Conservation (phyloP, 2,329 filamentous ascomycete genomes). For the Pseudogymnoascus sp. region DNA sequence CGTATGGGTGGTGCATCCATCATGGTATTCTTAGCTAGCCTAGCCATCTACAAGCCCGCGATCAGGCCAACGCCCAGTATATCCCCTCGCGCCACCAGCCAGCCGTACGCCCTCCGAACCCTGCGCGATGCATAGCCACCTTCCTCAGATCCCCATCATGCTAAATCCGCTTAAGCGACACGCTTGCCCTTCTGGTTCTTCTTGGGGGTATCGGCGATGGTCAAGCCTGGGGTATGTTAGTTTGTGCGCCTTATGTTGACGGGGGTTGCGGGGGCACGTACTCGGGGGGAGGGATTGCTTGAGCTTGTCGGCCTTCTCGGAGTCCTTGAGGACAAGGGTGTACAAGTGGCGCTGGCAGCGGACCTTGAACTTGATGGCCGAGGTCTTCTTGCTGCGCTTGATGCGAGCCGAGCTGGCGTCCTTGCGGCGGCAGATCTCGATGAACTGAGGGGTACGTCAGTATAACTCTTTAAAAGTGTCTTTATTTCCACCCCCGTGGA, state of each 20-base stretch:
- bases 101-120: conserved; percentile 7
- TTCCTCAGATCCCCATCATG: conserved; percentile 9
- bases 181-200: conserved; percentile 44
- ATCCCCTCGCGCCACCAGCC: conserved; percentile 5
- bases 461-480: background rate
- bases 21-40: conserved; percentile 10
- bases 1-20: conserved; percentile 9
- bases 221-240: conserved; percentile 38
- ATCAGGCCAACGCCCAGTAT: conserved; percentile 4
- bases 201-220: conserved; percentile 52
- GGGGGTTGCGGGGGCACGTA: conserved; percentile 45
- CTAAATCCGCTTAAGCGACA: conserved; percentile 21
- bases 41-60: conserved; percentile 9
- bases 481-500: background rate
- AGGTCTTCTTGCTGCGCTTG: conserved; percentile 88
- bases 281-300: conserved; percentile 97
- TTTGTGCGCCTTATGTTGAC: conserved; percentile 36
- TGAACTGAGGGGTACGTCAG: conserved; percentile 58
- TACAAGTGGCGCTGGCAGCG: conserved; percentile 94
- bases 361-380: conserved; percentile 99
- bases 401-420: conserved; percentile 94
- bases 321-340: conserved; percentile 97
- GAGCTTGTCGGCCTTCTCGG: conserved; percentile 99
- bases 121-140: background rate
- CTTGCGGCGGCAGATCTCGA: conserved; percentile 99